Percentiles rank a stretch among this genome's conserved stretches.
phyloP scores from a whole-genome alignment of 2,329 filamentous ascomycete genomes.

The Chaetothyriales sp. region DNA sequence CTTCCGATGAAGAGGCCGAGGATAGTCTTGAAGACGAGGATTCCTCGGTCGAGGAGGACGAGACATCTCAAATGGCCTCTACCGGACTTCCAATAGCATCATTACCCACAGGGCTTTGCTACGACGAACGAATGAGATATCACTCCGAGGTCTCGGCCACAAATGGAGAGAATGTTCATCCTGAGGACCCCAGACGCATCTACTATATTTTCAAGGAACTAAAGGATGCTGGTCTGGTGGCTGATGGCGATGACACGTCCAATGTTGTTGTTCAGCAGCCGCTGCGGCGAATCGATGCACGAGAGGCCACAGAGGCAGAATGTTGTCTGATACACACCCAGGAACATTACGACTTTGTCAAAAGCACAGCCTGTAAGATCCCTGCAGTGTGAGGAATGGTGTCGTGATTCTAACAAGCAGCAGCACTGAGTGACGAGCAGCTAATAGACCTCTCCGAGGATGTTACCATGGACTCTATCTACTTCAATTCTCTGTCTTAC shows the following conservation, averaged over 20 bases:
- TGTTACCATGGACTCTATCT: slow-evolving; percentile 58
- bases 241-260: slow-evolving; percentile 37
- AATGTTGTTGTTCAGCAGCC: slow-evolving; percentile 36
- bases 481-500: slow-evolving; percentile 69
- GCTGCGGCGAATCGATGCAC: slow-evolving; percentile 56
- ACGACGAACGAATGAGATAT: slow-evolving; percentile 89
- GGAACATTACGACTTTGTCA: slow-evolving; percentile 68
- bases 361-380: slow-evolving; percentile 32
- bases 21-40: slow-evolving; percentile 22
- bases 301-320: slow-evolving; percentile 63
- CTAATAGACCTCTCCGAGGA: slow-evolving; percentile 49
- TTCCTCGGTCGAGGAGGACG: slow-evolving; percentile 29
- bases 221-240: slow-evolving; percentile 65
- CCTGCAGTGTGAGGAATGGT: too few species aligned
- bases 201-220: slow-evolving; percentile 86
- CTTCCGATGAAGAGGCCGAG: slow-evolving; percentile 9
- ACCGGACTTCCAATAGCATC: slow-evolving; percentile 32
- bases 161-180: slow-evolving; percentile 59
- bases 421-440: slow-evolving; percentile 40
- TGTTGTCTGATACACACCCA: slow-evolving; percentile 64
- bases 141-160: slow-evolving; percentile 66
- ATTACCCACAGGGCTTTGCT: slow-evolving; percentile 63
- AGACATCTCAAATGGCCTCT: slow-evolving; percentile 20
- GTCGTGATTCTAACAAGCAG: background rate
- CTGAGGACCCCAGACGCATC: slow-evolving; percentile 84